Percentiles rank a stretch among this genome's conserved stretches.
These are phyloP conservation scores for Pascua guehoae DNA, from an alignment of 1,284 basidiomycete species.

Conservation along the genomic window DNA sequence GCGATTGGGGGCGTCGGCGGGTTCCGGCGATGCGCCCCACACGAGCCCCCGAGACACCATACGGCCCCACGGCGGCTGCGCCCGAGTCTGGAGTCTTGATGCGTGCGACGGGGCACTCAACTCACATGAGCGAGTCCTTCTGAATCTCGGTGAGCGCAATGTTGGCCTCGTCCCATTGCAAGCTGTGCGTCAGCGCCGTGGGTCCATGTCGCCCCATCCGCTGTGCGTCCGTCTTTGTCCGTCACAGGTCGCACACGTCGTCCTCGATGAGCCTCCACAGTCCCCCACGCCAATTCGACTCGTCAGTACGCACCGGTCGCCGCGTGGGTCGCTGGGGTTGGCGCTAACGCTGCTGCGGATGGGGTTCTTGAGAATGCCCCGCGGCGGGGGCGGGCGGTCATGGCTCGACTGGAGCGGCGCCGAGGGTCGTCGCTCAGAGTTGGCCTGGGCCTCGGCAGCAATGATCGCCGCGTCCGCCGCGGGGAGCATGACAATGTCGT, in stretches of 20 bases:
- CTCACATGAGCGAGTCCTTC: slow-evolving; percentile 81
- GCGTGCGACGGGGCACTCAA: slow-evolving; percentile 1
- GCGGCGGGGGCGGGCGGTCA: slow-evolving; percentile 31
- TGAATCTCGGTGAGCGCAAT: slow-evolving; percentile 82
- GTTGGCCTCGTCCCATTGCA: slow-evolving; percentile 92
- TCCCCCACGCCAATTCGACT: background rate
- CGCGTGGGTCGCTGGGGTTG: slow-evolving; percentile 11
- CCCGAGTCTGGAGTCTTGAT: background rate
- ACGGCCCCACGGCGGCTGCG: background rate
- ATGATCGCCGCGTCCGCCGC: background rate
- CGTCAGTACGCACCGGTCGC: slow-evolving; percentile 12
- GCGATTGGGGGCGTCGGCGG: too few relatives aligned
- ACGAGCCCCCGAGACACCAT: too few relatives aligned
- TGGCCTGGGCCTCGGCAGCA: slow-evolving; percentile 8
- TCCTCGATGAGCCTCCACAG: background rate
- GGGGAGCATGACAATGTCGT: slow-evolving; percentile 1
- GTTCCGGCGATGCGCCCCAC: too few relatives aligned
- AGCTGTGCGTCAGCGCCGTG: slow-evolving; percentile 44
- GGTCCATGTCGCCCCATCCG: too few relatives aligned
- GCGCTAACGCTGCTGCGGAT: slow-evolving; percentile 7
- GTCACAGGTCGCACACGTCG: background rate
- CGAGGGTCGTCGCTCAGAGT: background rate
- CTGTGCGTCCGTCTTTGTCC: too few relatives aligned
- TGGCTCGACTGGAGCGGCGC: slow-evolving; percentile 19
- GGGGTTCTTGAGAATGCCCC: slow-evolving; percentile 48